Base-by-base conservation (phyloP, 345 rosid genomes). In the Adansonia digitata region DNA sequence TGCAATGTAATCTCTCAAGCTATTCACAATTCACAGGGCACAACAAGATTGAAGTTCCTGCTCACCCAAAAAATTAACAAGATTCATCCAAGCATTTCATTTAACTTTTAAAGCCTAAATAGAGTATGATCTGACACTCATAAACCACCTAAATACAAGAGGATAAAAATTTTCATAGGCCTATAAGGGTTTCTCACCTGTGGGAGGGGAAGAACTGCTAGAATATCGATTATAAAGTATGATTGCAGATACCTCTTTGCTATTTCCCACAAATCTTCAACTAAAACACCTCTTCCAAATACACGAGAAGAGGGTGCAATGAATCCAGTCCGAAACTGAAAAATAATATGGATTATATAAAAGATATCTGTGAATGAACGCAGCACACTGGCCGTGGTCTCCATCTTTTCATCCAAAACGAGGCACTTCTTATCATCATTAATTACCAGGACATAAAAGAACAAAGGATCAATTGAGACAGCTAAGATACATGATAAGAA, bases 281-380 rank as follows among this genome's bases (percentile, higher is more conserved):
- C 96, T 60, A 95, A 86, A 73, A 95, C 89, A 69, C 99, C 99
- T 83, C 97, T 89, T 72, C 99, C 99, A 62, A 95, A 95, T 29
- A 95, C 98, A 20, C 99, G 93, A 71, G 99, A 95, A 55, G 93
- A 85, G 18, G 98, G 97, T 52, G 98, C 95, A 35, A 95, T 95
- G 75, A 93, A 95, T 62, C 99, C 99, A 74, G 97, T 95, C 34
- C 79, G 92, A 46, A 95, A 95, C 82, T 93, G 96, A 39, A 92
- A 84, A 69, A 94, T 84, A 29, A 94, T 94, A 79, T 94, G 97
- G 51, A 94, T 68, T 11, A 92, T 79, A 71, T 94, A 92, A 74
- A 92, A 92, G 69, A 94, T 76, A 74, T 92, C 98, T 0, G 97
- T 92, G 86, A 91, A 92, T 0, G 94, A 92, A 14, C 97, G 92